Percentiles rank a stretch among this genome's conserved stretches.
phyloP scores from a whole-genome alignment of 805 yeast genomes.

The Metschnikowia gelsemii region DNA sequence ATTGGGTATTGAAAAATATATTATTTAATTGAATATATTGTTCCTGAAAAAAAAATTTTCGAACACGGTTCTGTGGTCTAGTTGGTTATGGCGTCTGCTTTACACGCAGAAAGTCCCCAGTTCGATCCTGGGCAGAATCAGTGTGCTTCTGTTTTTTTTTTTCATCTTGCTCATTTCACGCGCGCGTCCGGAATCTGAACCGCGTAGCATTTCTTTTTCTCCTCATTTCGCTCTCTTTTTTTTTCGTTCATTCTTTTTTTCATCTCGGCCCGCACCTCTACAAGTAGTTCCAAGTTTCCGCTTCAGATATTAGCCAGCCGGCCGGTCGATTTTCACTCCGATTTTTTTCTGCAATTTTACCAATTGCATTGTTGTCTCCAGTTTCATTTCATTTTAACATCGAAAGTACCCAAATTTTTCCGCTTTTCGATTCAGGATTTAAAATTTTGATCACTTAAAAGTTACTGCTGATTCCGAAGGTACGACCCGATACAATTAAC shows the following conservation, averaged over 20 bases:
- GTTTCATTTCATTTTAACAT: too few species aligned
- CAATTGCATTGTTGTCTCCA: neutral
- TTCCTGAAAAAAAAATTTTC: neutral
- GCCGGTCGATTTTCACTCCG: neutral
- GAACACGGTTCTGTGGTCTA: slow-evolving; percentile 88
- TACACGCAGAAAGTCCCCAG: slow-evolving; percentile 99
- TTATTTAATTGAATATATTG: neutral
- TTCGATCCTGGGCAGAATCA: slow-evolving; percentile 99
- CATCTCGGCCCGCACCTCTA: slow-evolving; percentile 1
- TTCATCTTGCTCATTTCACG: neutral
- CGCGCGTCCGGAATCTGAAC: neutral
- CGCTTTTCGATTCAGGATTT: too few species aligned
- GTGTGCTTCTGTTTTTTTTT: slow-evolving; percentile 11
- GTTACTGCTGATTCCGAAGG: too few species aligned
- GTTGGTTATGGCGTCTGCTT: slow-evolving; percentile 99
- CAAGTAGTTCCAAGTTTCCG: slow-evolving; percentile 2
- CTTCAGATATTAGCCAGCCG: slow-evolving; percentile 5
- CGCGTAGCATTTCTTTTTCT: slow-evolving; percentile 4
- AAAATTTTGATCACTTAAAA: too few species aligned
- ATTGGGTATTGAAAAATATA: neutral
- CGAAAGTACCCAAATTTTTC: neutral
- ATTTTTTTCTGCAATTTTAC: neutral
- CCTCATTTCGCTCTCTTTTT: neutral
- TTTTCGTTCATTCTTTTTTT: slow-evolving; percentile 1
- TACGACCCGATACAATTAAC: too few species aligned